phyloP scores from a whole-genome alignment of 495 filamentous ascomycete genomes.

The Pseudotulostoma volvatum region DNA sequence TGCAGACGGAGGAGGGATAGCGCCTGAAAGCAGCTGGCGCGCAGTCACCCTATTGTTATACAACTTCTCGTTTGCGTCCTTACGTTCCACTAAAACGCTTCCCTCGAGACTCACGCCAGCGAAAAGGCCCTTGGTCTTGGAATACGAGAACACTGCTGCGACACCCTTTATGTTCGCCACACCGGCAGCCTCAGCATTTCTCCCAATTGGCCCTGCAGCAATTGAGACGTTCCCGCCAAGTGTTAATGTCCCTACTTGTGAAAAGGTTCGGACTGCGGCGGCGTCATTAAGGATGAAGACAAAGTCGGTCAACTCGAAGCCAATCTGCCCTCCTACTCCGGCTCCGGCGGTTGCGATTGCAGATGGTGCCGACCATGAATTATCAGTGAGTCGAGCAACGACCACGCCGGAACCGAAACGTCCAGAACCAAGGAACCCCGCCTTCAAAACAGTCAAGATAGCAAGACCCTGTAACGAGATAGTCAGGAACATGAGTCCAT shows the following conservation, averaged over 20 bases:
- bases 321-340: conserved; percentile 92
- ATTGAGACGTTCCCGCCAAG: conserved; percentile 94
- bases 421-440: conserved; percentile 83
- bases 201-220: conserved; percentile 80
- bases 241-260: conserved; percentile 77
- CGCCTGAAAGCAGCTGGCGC: conserved; percentile 61
- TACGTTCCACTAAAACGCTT: conserved; percentile 74
- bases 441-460: conserved; percentile 88
- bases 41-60: conserved; percentile 74
- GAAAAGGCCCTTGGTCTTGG: conserved; percentile 93
- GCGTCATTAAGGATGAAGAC: conserved; percentile 97
- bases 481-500: not conserved
- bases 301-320: conserved; percentile 94
- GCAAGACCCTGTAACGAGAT: conserved; percentile 57
- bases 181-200: conserved; percentile 92
- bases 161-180: conserved; percentile 82
- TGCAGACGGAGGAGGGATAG: conserved; percentile 59
- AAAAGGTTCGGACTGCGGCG: conserved; percentile 83
- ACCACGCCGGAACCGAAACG: conserved; percentile 90
- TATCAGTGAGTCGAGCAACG: conserved; percentile 81
- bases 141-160: conserved; percentile 87
- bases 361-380: conserved; percentile 83
- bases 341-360: conserved; percentile 83
- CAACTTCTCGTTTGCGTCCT: conserved; percentile 92
- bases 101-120: conserved; percentile 92